These are phyloP conservation scores for Leptographium galeiforme DNA, from an alignment of 2,329 filamentous ascomycete genomes.

Conservation along the genomic window DNA sequence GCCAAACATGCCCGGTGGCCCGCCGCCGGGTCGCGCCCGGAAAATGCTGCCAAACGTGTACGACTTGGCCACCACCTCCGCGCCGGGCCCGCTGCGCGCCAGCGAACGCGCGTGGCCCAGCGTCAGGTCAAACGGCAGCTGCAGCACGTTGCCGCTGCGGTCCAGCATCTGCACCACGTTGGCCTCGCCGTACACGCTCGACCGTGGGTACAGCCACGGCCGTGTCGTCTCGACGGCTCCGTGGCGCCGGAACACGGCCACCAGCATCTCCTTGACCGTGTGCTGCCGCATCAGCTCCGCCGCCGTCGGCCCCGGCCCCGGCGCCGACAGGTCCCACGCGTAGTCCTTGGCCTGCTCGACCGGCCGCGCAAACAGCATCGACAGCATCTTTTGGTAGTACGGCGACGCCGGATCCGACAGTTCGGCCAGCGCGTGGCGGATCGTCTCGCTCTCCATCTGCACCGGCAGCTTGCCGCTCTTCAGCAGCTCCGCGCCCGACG, in stretches of 20 bases:
- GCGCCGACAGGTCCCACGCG: conserved; percentile 57
- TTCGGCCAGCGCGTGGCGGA: conserved; percentile 68
- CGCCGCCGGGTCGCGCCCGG: conserved; percentile 62
- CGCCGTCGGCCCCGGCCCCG: conserved; percentile 31
- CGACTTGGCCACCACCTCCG: conserved; percentile 53
- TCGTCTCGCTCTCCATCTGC: conserved; percentile 85
- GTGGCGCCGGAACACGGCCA: conserved; percentile 72
- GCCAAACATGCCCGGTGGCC: conserved; percentile 68
- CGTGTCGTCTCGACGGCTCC: conserved; percentile 73
- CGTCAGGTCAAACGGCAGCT: conserved; percentile 88
- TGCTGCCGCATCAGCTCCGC: conserved; percentile 55
- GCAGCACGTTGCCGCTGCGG: conserved; percentile 71
- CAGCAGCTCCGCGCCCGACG: conserved; percentile 68
- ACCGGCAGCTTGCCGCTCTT: conserved; percentile 78
- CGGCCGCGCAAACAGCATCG: conserved; percentile 66
- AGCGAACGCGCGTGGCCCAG: conserved; percentile 77
- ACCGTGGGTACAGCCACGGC: conserved; percentile 67
- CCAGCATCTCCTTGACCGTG: conserved; percentile 60
- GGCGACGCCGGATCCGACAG: conserved; percentile 72
- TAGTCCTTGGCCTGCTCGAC: conserved; percentile 70
- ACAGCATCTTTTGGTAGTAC: conserved; percentile 80
- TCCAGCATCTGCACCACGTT: conserved; percentile 74
- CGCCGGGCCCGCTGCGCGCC: conserved; percentile 51
- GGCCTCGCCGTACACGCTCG: conserved; percentile 57
- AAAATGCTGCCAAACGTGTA: conserved; percentile 85